A percentile compares a stretch with the other conserved stretches of the same genome.
These are phyloP conservation scores for Penicillium lividum DNA, from an alignment of 495 filamentous ascomycete genomes.

Conservation along the genomic window DNA sequence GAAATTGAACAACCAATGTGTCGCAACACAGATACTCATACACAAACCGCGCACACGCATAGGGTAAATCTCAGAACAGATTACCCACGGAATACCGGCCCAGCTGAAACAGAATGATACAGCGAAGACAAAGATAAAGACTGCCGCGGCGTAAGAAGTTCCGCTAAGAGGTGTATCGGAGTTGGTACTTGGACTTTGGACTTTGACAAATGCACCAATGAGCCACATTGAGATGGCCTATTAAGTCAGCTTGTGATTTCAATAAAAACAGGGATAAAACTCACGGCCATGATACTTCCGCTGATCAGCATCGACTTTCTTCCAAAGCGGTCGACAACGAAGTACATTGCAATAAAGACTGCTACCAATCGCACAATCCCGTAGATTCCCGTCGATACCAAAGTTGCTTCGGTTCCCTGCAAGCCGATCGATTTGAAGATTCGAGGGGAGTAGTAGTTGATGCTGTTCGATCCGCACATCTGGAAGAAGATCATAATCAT, in stretches of 20 bases:
- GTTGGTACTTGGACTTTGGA: constrained; percentile 45
- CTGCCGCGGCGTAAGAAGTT: constrained; percentile 54
- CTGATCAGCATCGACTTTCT: constrained; percentile 12
- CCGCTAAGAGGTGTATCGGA: constrained; percentile 23
- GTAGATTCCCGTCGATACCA: constrained; percentile 25
- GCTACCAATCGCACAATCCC: constrained; percentile 19
- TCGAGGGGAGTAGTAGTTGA: constrained; percentile 27
- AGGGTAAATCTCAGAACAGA: constrained; percentile 46
- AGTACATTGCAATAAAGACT: constrained; percentile 18
- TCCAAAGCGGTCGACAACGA: constrained; percentile 25
- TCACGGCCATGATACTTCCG: constrained; percentile 5
- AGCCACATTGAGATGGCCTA: background rate
- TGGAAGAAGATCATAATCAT: constrained; percentile 43
- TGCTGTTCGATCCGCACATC: constrained; percentile 20
- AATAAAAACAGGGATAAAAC: background rate
- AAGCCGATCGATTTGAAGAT: constrained; percentile 28
- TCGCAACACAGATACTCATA: constrained; percentile 40
- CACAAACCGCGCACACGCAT: constrained; percentile 50
- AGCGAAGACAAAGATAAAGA: constrained; percentile 67
- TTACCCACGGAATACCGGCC: constrained; percentile 61
- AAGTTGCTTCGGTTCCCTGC: constrained; percentile 9
- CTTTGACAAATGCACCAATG: background rate
- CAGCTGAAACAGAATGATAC: constrained; percentile 64
- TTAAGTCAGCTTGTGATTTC: background rate
- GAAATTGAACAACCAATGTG: constrained; percentile 24